These are phyloP conservation scores for Paramecium sonneborni DNA, from an alignment of 73 alveolate genomes.

Conservation along the genomic window DNA sequence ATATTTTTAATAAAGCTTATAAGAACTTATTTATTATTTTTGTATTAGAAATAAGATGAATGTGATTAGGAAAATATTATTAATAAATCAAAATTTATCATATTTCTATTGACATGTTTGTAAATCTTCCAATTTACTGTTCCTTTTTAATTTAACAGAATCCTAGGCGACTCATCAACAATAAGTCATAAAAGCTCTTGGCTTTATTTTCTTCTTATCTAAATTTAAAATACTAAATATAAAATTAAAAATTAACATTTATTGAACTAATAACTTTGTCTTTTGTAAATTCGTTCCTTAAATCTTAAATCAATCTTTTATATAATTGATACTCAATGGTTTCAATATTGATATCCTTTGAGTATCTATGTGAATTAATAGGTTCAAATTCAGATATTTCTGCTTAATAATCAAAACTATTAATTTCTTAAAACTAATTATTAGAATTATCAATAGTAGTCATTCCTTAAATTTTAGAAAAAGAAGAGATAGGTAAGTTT, in stretches of 20 bases:
- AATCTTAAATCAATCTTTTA: neutral
- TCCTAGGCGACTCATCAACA: neutral
- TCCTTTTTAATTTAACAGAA: neutral
- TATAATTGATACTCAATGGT: neutral
- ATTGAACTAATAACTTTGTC: neutral
- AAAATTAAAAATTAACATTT: neutral
- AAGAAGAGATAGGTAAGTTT: neutral
- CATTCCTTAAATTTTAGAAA: neutral
- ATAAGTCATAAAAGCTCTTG: neutral
- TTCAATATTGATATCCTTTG: neutral
- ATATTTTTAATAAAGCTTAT: neutral
- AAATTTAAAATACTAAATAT: neutral
- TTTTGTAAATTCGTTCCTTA: neutral
- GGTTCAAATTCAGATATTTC: neutral
- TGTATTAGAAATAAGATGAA: too few relatives aligned
- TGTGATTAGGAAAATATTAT: neutral
- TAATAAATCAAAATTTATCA: neutral
- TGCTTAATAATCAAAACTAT: neutral
- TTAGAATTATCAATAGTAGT: slow-evolving; percentile 18
- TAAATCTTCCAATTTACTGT: neutral
- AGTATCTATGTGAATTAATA: neutral
- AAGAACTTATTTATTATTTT: neutral
- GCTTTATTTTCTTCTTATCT: slow-evolving; percentile 10
- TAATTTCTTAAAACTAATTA: neutral
- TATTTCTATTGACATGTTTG: neutral